Base-by-base conservation (phyloP, 805 yeast species). In the Zygotorulaspora chibaensis region DNA sequence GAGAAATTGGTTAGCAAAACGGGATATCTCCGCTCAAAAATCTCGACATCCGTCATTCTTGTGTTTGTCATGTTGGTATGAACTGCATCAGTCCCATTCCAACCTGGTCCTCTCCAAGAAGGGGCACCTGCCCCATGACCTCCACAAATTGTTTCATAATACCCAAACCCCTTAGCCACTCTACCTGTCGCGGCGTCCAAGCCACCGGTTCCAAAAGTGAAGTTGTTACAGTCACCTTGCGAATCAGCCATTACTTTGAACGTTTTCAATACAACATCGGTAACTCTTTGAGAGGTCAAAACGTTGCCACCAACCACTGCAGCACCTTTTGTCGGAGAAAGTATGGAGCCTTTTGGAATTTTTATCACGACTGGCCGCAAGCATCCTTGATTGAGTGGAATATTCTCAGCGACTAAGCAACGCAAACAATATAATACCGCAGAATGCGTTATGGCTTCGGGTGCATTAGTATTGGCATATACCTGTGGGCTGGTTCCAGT, bases 281-380 rank as follows among this genome's bases (percentile, higher is more conserved):
- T 88, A 38, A 91, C 80, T 56, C 96, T 76, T 65, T 91, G 98
- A 2, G 96, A 84, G 0, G 98, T 91, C 67, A 90, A 84, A 6
- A 91, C 97, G 63, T 91, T 91, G 7, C 96, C 96, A 35, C 89
- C 91, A 20, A 90, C 97, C 34, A 87, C 95, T 1, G 97, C 98
- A 38, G 95, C 91, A 12, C 85, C 90, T 30, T 75, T 76, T 13
- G 81, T 77, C 1, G 98, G 97, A 16, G 83, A 75, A 10, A 91
- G 69, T 11, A 85, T 66, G 2, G 84, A 77, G 10, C 76, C 76
- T 38, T 71, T 69, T 3, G 89, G 90, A 40, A 83, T 77, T 2
- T 66, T 67, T 23, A 90, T 80, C 8, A 78, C 69, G 43, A 91
- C 78, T 0, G 97, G 96, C 42, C 76, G 70, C 54, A 91, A 72